Conservation (phyloP, 2,329 filamentous ascomycete genomes). For the Calonectria leucothoes region DNA sequence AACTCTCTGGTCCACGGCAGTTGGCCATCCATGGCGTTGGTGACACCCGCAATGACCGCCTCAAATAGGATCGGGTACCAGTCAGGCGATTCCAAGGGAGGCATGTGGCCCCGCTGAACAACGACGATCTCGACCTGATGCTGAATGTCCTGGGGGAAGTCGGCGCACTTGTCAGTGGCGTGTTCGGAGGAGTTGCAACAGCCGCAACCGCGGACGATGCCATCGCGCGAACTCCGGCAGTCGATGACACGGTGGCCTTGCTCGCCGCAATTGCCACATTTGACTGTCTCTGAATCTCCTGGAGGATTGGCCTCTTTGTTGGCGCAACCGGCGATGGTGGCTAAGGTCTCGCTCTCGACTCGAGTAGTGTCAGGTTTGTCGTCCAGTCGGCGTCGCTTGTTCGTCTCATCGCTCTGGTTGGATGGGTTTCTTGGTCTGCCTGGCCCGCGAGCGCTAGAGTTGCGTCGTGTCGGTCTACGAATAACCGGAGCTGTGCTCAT, state of each 20-base stretch:
- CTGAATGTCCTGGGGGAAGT: not conserved
- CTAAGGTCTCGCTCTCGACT: not conserved
- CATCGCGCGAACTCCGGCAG: not conserved
- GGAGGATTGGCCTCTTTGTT: not conserved
- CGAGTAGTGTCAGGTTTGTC: not conserved
- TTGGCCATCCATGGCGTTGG: not conserved
- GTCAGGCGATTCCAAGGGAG: not conserved
- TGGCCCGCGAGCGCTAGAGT: not conserved
- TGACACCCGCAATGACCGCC: not conserved
- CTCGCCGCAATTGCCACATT: not conserved
- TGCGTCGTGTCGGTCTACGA: not conserved
- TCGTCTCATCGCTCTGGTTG: not conserved
- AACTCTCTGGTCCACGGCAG: not conserved
- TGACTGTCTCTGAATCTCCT: not conserved
- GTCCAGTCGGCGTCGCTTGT: not conserved
- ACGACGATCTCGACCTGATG: not conserved
- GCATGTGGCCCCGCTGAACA: not conserved
- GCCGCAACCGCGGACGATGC: not conserved
- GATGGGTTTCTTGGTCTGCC: not conserved
- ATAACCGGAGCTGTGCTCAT: not conserved
- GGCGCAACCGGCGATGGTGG: not conserved
- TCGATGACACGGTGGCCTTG: not conserved
- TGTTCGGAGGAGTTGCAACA: not conserved
- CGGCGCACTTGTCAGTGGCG: not conserved
- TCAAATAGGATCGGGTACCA: not conserved